Evolutionary conservation across 345 rosid genomes (phyloP), one percentile per base, ranked within the genome.

Genomic region (Eutrema heterophyllum): DNA sequence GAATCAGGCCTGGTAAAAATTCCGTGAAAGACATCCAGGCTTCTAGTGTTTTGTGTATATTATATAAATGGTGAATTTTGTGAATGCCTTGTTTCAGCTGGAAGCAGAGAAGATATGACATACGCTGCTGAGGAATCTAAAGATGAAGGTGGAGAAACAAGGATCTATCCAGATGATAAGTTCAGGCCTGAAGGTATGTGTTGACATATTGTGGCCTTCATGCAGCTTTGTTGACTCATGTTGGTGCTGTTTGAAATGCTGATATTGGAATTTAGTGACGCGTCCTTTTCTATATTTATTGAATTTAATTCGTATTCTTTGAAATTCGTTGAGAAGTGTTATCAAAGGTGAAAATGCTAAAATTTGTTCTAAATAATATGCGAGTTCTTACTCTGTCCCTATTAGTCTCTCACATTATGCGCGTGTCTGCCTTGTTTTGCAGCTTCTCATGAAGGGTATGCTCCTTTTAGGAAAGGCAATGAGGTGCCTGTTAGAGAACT

Each of bases 61-160:
- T 40, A 43, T 24, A 24, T 18, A 30, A 71, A 72, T 71, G 33
- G 68, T 30, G 7, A 56, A 3, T 60, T 32, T 18, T 79, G 60
- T 64, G 68, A 78, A 73, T 83, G 67, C 41, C 70, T 70, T 77
- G 73, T 79, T 78, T 80, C 59, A 70, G 79, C 88, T 86, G 99
- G 86, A 52, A 81, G 86, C 78, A 88, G 82, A 67, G 97, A 90
- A 71, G 96, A 90, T 80, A 54, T 80, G 33, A 58, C 78, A n/a
- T 69, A 26, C 52, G 57, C 84, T 68, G 51, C 67, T 74, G 88
- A 87, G 68, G 85, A 81, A 71, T 57, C 27, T 46, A 89, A 82
- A 77, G 88, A 82, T 46, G 88, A 81, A 65, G 77, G 56, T 60
- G 52, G 18, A 52, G 87, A 82, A 49, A 75, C 80, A 52, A 88